These are phyloP conservation scores for Myxozyma neglecta DNA, from an alignment of 805 yeast genomes.

Conservation along the genomic window DNA sequence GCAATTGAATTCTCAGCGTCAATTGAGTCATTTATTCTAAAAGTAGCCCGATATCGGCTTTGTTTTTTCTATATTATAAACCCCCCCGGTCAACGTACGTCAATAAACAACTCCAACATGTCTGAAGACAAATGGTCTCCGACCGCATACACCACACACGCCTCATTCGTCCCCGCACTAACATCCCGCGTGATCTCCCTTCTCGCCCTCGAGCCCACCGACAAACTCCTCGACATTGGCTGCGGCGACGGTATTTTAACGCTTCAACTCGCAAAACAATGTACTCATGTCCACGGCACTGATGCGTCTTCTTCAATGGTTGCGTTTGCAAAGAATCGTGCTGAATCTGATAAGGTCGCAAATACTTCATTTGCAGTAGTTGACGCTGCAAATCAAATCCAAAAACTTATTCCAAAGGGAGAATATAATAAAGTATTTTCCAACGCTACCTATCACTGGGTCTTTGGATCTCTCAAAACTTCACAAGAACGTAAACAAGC, in stretches of 20 bases:
- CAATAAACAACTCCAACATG: background rate
- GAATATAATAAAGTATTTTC: constrained; percentile 34
- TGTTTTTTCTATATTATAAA: too few relatives aligned
- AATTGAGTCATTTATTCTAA: background rate
- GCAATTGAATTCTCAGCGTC: background rate
- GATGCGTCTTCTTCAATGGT: constrained; percentile 26
- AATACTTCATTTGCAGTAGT: constrained; percentile 21
- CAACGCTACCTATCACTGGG: constrained; percentile 37
- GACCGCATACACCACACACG: constrained; percentile 19
- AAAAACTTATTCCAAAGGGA: constrained; percentile 8
- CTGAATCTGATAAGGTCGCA: background rate
- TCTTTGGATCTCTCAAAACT: constrained; percentile 20
- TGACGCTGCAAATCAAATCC: constrained; percentile 15
- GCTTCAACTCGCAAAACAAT: constrained; percentile 16
- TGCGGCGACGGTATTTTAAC: constrained; percentile 32
- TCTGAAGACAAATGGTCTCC: constrained; percentile 26
- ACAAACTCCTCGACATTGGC: constrained; percentile 30
- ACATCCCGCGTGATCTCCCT: constrained; percentile 23
- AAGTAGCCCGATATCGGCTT: too few relatives aligned
- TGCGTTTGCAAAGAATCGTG: constrained; percentile 11
- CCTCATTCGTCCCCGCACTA: constrained; percentile 30
- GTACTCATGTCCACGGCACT: constrained; percentile 24
- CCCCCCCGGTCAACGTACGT: background rate
- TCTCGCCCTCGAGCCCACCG: constrained; percentile 15
- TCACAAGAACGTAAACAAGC: constrained; percentile 24